These are phyloP conservation scores for Helianthus tuberosus DNA, from an alignment of 129 eudicot genomes.

Conservation along the genomic window DNA sequence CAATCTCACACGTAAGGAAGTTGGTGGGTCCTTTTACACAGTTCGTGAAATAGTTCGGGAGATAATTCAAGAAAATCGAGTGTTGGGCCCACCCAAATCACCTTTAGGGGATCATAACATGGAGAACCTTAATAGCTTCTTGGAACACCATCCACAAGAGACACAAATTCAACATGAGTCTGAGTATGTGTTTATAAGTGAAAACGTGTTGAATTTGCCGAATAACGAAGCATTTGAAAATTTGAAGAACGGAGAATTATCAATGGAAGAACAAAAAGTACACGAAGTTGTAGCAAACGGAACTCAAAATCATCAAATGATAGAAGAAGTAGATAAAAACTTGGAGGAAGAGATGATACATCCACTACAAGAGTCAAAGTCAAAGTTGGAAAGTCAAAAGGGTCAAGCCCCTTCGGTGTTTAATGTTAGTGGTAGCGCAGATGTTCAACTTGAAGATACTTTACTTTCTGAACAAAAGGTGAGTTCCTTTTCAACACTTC, in stretches of 20 bases:
- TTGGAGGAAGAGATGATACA: constrained; percentile 23
- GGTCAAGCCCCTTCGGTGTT: constrained; percentile 23
- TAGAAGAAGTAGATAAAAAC: constrained; percentile 31
- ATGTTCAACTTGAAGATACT: constrained; percentile 26
- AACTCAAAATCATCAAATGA: constrained; percentile 20
- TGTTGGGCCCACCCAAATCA: constrained; percentile 77
- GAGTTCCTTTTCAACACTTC: constrained; percentile 26
- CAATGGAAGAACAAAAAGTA: constrained; percentile 26
- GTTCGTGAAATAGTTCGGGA: constrained; percentile 93
- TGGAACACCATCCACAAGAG: constrained; percentile 53
- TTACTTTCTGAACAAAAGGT: constrained; percentile 42
- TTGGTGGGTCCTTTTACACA: constrained; percentile 94
- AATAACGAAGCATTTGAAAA: constrained; percentile 23
- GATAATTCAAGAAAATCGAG: constrained; percentile 90
- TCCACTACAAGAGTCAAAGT: background rate
- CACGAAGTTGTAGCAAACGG: constrained; percentile 34
- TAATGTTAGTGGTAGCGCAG: constrained; percentile 20
- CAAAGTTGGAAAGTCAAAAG: constrained; percentile 29
- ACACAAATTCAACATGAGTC: constrained; percentile 22
- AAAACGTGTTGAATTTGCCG: constrained; percentile 20
- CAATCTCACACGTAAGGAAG: constrained; percentile 90
- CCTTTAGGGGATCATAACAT: constrained; percentile 45
- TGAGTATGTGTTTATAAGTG: constrained; percentile 19
- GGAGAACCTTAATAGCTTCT: constrained; percentile 31
- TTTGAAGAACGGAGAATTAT: constrained; percentile 10